These are phyloP conservation scores for Flagelloscypha sp. DNA, from an alignment of 768 basidiomycete genomes.

Conservation along the genomic window DNA sequence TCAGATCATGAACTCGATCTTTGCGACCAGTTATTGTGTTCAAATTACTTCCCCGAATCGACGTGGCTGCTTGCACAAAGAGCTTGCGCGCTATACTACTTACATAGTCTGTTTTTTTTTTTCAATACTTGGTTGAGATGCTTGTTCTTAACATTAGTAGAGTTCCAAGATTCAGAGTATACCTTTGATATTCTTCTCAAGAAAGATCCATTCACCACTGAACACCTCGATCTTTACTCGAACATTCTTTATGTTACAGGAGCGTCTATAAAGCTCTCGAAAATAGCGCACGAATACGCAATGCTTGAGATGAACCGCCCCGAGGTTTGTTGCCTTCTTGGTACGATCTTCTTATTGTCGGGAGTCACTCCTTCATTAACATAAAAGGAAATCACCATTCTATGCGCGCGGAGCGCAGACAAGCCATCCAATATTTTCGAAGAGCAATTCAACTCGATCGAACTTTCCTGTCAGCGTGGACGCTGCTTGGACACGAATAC, in stretches of 20 bases:
- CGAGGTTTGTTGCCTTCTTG: conserved; percentile 93
- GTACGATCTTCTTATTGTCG: conserved; percentile 36
- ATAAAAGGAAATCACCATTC: conserved; percentile 99
- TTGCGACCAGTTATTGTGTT: conserved; percentile 67
- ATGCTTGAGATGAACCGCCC: conserved; percentile 87
- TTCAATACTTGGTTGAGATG: not conserved
- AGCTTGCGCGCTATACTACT: conserved; percentile 82
- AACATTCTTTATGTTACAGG: conserved; percentile 96
- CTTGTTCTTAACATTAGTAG: too few species aligned
- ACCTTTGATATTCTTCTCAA: conserved; percentile 25
- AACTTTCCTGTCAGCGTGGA: conserved; percentile 96
- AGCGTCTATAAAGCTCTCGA: conserved; percentile 79
- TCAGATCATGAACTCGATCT: conserved; percentile 77
- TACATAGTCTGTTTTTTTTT: conserved; percentile 59
- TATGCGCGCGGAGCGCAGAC: conserved; percentile 86
- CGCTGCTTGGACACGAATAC: conserved; percentile 97
- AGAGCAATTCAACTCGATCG: conserved; percentile 92
- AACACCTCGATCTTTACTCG: conserved; percentile 92
- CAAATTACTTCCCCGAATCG: conserved; percentile 72
- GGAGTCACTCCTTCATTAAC: conserved; percentile 4
- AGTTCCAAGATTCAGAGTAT: not conserved
- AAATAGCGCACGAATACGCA: conserved; percentile 86
- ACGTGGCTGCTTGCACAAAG: conserved; percentile 81
- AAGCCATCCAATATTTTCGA: conserved; percentile 91
- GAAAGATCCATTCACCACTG: conserved; percentile 81